phyloP scores from a whole-genome alignment of 208 protist genomes.

The Trypanosoma boissoni region DNA sequence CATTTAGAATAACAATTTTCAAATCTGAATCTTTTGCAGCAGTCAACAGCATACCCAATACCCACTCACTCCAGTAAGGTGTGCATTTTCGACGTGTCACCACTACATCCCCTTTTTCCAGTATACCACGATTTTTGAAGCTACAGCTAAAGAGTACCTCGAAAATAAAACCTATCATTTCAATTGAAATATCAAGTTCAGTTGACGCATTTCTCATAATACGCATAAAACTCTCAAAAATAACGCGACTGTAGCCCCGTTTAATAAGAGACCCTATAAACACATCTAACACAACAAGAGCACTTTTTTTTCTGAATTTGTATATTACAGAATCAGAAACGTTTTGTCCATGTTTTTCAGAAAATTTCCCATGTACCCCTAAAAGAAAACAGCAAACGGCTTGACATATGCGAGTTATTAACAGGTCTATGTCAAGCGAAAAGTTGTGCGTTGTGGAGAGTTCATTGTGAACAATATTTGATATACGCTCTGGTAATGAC shows the following conservation, averaged over 20 bases:
- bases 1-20: slow-evolving; percentile 5
- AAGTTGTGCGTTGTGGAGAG: background rate
- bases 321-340: background rate
- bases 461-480: slow-evolving; percentile 8
- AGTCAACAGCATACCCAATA: slow-evolving; percentile 6
- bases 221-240: slow-evolving; percentile 17
- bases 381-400: slow-evolving; percentile 21
- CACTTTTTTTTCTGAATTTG: background rate
- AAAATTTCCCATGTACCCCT: slow-evolving; percentile 1
- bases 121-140: slow-evolving; percentile 5
- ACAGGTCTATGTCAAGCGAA: slow-evolving; percentile 10
- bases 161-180: slow-evolving; percentile 18
- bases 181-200: background rate
- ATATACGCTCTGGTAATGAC: slow-evolving; percentile 22
- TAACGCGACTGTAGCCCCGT: slow-evolving; percentile 9
- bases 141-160: slow-evolving; percentile 13
- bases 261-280: slow-evolving; percentile 8
- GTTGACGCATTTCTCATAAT: background rate
- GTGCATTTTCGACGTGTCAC: background rate
- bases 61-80: slow-evolving; percentile 18
- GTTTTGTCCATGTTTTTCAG: background rate
- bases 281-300: slow-evolving; percentile 2
- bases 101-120: background rate
- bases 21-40: slow-evolving; percentile 11
- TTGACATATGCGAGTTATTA: slow-evolving; percentile 23